These are phyloP conservation scores for Debaryomyces subglobosus DNA, from an alignment of 1,139 yeast genomes.

Conservation along the genomic window DNA sequence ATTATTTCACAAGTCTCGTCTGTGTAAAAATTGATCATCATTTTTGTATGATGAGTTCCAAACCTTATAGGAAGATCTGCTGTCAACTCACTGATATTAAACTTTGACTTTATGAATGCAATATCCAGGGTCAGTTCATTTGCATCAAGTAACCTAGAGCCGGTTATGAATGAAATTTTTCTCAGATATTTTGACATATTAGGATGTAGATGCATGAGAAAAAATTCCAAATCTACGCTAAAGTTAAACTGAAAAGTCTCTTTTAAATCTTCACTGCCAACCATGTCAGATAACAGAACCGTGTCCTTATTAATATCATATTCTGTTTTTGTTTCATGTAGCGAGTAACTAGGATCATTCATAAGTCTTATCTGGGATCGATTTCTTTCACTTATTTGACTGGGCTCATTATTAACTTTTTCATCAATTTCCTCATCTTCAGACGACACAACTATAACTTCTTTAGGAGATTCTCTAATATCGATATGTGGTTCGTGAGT, in stretches of 20 bases:
- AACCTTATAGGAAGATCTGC: constrained; percentile 38
- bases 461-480: constrained; percentile 5
- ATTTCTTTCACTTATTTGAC: background rate
- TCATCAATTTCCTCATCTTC: constrained; percentile 1
- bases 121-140: constrained; percentile 16
- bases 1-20: constrained; percentile 50
- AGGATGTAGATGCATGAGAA: constrained; percentile 37
- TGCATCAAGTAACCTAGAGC: constrained; percentile 23
- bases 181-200: constrained; percentile 21
- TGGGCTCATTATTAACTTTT: background rate
- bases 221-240: constrained; percentile 43
- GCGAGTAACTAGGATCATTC: constrained; percentile 28
- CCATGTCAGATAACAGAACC: constrained; percentile 25
- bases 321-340: constrained; percentile 11
- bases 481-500: constrained; percentile 5
- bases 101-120: constrained; percentile 18
- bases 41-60: constrained; percentile 67
- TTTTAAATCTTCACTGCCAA: constrained; percentile 34
- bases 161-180: constrained; percentile 37
- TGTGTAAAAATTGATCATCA: constrained; percentile 59
- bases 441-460: background rate
- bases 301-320: constrained; percentile 28
- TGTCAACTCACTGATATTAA: constrained; percentile 32
- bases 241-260: constrained; percentile 56
- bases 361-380: constrained; percentile 29